These are phyloP conservation scores for Phytophthora crassamura DNA, from an alignment of 352 stramenopile species.

Conservation along the genomic window DNA sequence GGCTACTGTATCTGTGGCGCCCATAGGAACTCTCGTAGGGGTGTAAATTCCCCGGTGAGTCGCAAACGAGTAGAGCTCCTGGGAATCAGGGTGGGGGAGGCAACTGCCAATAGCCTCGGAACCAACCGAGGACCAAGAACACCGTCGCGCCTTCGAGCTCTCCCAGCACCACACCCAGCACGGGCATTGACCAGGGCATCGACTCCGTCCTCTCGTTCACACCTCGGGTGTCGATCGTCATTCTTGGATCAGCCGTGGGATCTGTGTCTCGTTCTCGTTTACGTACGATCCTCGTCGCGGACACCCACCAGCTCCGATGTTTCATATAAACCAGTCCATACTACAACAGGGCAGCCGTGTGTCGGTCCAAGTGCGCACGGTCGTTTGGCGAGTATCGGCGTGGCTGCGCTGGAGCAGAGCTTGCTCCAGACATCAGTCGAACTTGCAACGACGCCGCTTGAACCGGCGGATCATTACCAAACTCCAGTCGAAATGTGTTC, in stretches of 20 bases:
- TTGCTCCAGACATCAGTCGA: neutral
- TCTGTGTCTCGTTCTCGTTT: slow-evolving; percentile 12
- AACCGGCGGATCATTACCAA: slow-evolving; percentile 19
- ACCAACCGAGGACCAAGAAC: slow-evolving; percentile 5
- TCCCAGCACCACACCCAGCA: neutral
- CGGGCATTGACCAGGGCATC: too few relatives aligned
- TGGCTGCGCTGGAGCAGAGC: neutral
- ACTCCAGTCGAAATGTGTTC: slow-evolving; percentile 8
- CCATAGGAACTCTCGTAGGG: neutral
- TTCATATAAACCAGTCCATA: slow-evolving; percentile 13
- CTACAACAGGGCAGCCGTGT: slow-evolving; percentile 5
- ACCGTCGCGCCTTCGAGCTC: neutral
- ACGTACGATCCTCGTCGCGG: slow-evolving; percentile 3
- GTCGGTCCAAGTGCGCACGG: slow-evolving; percentile 9
- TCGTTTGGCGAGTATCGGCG: slow-evolving; percentile 12
- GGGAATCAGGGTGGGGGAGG: slow-evolving; percentile 25
- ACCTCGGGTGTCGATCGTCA: too few relatives aligned
- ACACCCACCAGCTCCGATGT: slow-evolving; percentile 12
- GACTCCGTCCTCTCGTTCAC: too few relatives aligned
- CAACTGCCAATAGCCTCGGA: slow-evolving; percentile 8
- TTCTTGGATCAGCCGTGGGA: too few relatives aligned
- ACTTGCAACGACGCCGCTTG: slow-evolving; percentile 12
- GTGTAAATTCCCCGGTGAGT: slow-evolving; percentile 8
- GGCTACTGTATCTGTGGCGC: neutral
- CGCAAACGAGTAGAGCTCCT: slow-evolving; percentile 10